Evolutionary conservation across 768 basidiomycete genomes (phyloP), one percentile per base, ranked within the genome.

Genomic region (Mycena olivaceomarginata): DNA sequence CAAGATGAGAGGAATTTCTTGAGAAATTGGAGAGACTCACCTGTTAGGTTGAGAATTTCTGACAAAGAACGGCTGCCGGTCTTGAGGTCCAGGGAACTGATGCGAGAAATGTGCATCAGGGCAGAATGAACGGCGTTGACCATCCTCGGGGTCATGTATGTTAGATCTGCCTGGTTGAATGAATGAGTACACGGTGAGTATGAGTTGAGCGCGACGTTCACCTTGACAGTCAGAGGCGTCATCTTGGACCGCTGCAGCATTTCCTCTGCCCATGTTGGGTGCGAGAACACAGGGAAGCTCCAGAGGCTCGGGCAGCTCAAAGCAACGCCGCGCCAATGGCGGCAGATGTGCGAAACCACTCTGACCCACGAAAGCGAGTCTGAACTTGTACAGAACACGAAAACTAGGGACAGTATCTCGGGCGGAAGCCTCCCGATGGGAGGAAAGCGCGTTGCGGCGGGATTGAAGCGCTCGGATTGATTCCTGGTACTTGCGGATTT

Each of bases 181-280:
- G 41, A 65, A 22, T 16, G 43, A 10, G 45, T 5, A 56, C 15
- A 46, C 16, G 22, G 25, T 18, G 51, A 51, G 31, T 31, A 31
- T 41, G 16, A 25, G 5, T 11, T 59, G 51, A 37, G 3, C 9
- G 18, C 40, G 8, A 65, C n/a, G 13, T 18, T 31, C 46, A 71
- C 83, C 67, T 81, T 83, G 67, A 88, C 73, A 59, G 81, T 72
- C 31, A 88, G 81, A 43, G 85, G 83, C 18, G 85, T 85, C 81
- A 82, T 85, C 78, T 89, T 90, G 4, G 90, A 91, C 25, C 90
- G 85, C 46, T 79, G 81, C 37, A 91, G 75, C 84, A 91, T 87
- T 78, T 88, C 88, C 69, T 86, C 83, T 20, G 85, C 85, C 86
- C 87, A 88, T 41, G 75, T 78, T 11, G 82, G 84, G 37, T 82